phyloP scores from a whole-genome alignment of 805 yeast species.

The Debaryomyces tyrocola region DNA sequence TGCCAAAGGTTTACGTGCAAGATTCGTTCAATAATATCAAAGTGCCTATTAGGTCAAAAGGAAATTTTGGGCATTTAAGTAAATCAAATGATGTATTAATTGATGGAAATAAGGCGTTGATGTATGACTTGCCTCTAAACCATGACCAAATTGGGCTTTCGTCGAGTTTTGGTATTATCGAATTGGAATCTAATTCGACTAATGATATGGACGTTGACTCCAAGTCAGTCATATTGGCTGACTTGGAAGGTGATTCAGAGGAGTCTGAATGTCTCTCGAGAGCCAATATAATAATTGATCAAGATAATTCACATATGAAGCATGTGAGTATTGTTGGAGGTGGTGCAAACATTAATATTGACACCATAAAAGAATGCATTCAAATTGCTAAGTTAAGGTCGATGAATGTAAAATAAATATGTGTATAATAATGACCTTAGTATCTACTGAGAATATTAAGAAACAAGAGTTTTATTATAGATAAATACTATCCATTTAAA shows the following conservation, averaged over 20 bases:
- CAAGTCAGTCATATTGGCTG: conserved; percentile 56
- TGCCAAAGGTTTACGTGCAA: conserved; percentile 71
- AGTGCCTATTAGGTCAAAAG: conserved; percentile 53
- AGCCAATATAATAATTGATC: conserved; percentile 44
- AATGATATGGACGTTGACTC: conserved; percentile 31
- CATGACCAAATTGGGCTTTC: conserved; percentile 39
- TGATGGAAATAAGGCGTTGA: conserved; percentile 41
- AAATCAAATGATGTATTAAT: conserved; percentile 43
- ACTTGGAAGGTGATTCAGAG: conserved; percentile 84
- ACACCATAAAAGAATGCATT: conserved; percentile 48
- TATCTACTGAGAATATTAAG: no score
- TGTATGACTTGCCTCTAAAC: conserved; percentile 39
- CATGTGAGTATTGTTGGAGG: conserved; percentile 53
- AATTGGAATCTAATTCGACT: conserved; percentile 31
- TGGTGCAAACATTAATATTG: conserved; percentile 45
- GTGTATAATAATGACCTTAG: neutral
- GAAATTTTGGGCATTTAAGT: conserved; percentile 51
- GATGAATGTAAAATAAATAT: conserved; percentile 14
- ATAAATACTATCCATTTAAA: no score
- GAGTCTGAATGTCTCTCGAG: conserved; percentile 59
- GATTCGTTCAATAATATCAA: conserved; percentile 56
- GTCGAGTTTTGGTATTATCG: conserved; percentile 63
- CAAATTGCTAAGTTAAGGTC: conserved; percentile 50
- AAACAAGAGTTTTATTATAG: no score
- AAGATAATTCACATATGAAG: conserved; percentile 17